A percentile compares a stretch with the other conserved stretches of the same genome.
These are phyloP conservation scores for Nothophytophthora sp. DNA, from an alignment of 352 stramenopile genomes.

Conservation along the genomic window DNA sequence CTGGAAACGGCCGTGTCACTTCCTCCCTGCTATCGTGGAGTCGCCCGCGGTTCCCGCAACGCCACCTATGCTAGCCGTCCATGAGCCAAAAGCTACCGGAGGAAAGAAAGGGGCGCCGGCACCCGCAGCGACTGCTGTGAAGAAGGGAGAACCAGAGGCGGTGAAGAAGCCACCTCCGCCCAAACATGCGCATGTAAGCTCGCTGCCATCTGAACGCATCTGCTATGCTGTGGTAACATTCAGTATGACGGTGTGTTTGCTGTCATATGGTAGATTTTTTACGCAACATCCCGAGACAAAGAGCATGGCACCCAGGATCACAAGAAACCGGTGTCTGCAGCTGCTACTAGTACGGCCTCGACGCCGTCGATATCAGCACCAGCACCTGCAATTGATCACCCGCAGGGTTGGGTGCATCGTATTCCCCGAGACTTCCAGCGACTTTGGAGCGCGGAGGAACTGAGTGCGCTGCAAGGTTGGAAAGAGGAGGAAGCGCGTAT, in stretches of 20 bases:
- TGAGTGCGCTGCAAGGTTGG: conserved; percentile 49
- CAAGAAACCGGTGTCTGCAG: conserved; percentile 11
- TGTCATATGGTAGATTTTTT: conserved; percentile 24
- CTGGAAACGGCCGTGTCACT: conserved; percentile 73
- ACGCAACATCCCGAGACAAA: conserved; percentile 18
- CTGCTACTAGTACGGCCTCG: not conserved
- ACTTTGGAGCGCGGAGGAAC: conserved; percentile 64
- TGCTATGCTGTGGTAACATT: not conserved
- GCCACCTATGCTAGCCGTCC: conserved; percentile 12
- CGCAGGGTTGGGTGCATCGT: conserved; percentile 14
- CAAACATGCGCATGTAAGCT: conserved; percentile 50
- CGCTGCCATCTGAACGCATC: not conserved
- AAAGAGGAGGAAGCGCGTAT: conserved; percentile 58
- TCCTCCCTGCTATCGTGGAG: conserved; percentile 53
- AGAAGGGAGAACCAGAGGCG: conserved; percentile 38
- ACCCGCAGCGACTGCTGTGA: conserved; percentile 2
- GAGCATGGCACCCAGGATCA: conserved; percentile 9
- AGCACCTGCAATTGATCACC: conserved; percentile 11
- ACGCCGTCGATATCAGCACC: not conserved
- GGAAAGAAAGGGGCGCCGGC: conserved; percentile 31
- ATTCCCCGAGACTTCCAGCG: conserved; percentile 69
- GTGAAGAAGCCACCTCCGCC: conserved; percentile 40
- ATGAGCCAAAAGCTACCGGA: conserved; percentile 31
- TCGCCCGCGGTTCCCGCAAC: conserved; percentile 6
- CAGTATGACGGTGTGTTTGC: not conserved